Percentiles rank a stretch among this genome's conserved stretches.
phyloP scores from a whole-genome alignment of 345 rosid genomes.

The Arabis hirsuta region DNA sequence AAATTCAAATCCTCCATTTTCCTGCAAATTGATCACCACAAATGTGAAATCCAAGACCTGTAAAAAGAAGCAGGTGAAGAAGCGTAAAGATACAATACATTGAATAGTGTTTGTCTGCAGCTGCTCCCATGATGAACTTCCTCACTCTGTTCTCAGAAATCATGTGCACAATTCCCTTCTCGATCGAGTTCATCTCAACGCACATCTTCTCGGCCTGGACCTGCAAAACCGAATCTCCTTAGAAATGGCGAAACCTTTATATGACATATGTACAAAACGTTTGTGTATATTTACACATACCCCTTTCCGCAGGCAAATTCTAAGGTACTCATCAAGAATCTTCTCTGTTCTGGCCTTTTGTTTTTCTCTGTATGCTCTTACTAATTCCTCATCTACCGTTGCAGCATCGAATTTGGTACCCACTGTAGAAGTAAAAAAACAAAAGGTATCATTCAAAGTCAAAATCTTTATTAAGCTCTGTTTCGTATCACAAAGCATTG shows the following conservation, averaged over 20 bases:
- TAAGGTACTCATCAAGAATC: conserved; percentile 59
- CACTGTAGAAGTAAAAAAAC: conserved; percentile 48
- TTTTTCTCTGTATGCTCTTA: conserved; percentile 55
- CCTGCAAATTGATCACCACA: conserved; percentile 51
- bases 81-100: conserved; percentile 47
- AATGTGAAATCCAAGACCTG: conserved; percentile 18
- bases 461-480: not conserved
- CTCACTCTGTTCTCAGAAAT: conserved; percentile 51
- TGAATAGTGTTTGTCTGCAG: conserved; percentile 66
- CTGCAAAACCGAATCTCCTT: conserved; percentile 46
- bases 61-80: conserved; percentile 1
- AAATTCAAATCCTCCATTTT: conserved; percentile 61
- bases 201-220: conserved; percentile 63
- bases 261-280: not conserved
- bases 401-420: conserved; percentile 70
- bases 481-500: not conserved
- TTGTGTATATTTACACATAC: conserved; percentile 44
- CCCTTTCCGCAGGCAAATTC: conserved; percentile 59
- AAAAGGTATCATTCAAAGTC: not conserved
- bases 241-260: conserved; percentile 19
- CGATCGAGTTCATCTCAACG: conserved; percentile 57
- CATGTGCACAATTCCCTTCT: conserved; percentile 67
- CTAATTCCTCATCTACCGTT: conserved; percentile 55
- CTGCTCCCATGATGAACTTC: conserved; percentile 87
- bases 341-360: conserved; percentile 60